Percentiles rank a stretch among this genome's conserved stretches.
Evolutionary conservation across 164 flowering plant genomes (phyloP).

Genomic region (Annona squamosa): DNA sequence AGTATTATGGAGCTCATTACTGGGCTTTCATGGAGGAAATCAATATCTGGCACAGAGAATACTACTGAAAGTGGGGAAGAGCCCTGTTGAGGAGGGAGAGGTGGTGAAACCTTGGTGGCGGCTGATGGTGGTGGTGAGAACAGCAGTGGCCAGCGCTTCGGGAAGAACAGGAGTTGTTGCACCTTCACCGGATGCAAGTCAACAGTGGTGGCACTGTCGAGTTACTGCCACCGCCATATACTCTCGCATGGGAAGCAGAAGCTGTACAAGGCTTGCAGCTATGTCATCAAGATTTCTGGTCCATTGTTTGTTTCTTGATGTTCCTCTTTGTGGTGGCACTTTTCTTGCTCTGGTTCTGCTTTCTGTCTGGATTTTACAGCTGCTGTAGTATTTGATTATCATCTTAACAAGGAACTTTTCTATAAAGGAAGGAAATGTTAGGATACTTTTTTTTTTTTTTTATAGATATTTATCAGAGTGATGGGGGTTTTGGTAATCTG

Average conservation of each 20-base stretch:
- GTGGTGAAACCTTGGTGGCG: conserved; percentile 17
- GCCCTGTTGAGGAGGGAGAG: conserved; percentile 43
- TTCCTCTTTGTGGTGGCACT: neutral
- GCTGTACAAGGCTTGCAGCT: conserved; percentile 65
- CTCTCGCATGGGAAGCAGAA: conserved; percentile 60
- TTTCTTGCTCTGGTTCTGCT: no score
- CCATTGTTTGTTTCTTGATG: conserved; percentile 2
- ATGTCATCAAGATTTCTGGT: conserved; percentile 51
- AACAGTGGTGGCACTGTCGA: conserved; percentile 78
- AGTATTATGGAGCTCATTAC: conserved; percentile 39
- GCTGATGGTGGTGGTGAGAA: conserved; percentile 3
- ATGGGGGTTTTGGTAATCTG: no score
- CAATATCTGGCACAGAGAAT: conserved; percentile 46
- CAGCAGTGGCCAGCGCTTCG: neutral
- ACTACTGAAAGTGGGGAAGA: conserved; percentile 61
- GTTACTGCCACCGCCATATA: conserved; percentile 67
- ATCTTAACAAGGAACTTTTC: no score
- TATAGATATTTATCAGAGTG: no score
- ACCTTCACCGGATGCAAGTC: conserved; percentile 51
- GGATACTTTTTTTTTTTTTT: no score
- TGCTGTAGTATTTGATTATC: no score
- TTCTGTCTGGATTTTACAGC: no score
- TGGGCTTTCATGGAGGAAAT: conserved; percentile 76
- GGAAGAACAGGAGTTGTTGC: conserved; percentile 24
- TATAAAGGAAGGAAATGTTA: no score